phyloP scores from a whole-genome alignment of 371 early-diverging fungal genomes.

The Thermomucor indicae-seudaticae region DNA sequence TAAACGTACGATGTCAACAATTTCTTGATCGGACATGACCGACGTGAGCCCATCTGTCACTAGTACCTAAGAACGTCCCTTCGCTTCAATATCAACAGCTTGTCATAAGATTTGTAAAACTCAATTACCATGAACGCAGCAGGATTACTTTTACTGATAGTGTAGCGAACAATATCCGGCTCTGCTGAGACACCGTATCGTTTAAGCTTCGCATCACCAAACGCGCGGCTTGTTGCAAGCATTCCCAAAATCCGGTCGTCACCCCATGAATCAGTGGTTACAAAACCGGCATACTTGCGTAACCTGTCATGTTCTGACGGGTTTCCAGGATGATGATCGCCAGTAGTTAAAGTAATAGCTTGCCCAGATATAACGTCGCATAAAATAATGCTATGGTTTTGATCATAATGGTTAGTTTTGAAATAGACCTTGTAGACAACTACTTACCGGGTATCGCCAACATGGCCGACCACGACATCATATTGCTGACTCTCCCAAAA shows the following conservation, averaged over 20 bases:
- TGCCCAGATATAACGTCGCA: conserved; percentile 56
- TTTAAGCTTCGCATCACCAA: conserved; percentile 72
- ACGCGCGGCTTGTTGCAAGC: conserved; percentile 69
- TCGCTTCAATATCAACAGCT: not conserved
- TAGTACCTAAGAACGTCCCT: conserved; percentile 29
- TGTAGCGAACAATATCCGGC: conserved; percentile 59
- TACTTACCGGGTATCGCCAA: conserved; percentile 54
- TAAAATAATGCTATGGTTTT: conserved; percentile 31
- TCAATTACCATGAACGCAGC: conserved; percentile 39
- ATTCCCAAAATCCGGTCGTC: conserved; percentile 70
- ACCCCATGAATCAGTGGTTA: conserved; percentile 74
- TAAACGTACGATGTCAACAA: conserved; percentile 63
- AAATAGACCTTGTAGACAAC: too few relatives aligned
- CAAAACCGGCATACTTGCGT: conserved; percentile 58
- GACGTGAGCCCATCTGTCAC: conserved; percentile 73
- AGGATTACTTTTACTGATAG: conserved; percentile 27
- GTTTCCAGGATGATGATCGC: conserved; percentile 66
- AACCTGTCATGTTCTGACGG: conserved; percentile 51
- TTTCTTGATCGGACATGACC: conserved; percentile 77
- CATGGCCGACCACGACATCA: conserved; percentile 57
- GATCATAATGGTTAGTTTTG: not conserved
- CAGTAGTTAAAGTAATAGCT: conserved; percentile 47
- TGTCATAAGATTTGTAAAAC: not conserved
- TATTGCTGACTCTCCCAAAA: conserved; percentile 60
- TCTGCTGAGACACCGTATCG: conserved; percentile 73